Percentiles rank a stretch among this genome's conserved stretches.
phyloP scores from a whole-genome alignment of 495 filamentous ascomycete genomes.

The Wilcoxina mikolae region DNA sequence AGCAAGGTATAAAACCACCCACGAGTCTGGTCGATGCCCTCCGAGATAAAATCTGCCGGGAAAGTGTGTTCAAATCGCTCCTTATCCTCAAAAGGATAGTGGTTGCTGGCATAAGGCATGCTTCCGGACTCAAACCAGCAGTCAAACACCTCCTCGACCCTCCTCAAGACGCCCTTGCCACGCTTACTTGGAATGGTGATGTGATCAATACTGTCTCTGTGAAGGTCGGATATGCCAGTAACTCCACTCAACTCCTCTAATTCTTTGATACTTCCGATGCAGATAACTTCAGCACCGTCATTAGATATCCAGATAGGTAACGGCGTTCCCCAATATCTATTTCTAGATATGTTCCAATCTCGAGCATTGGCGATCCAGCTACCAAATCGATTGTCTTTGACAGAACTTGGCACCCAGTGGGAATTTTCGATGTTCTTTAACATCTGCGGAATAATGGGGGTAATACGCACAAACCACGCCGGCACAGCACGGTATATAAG shows the following conservation, averaged over 20 bases:
- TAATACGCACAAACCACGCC: conserved; percentile 87
- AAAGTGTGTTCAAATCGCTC: conserved; percentile 70
- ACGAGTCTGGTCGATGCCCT: conserved; percentile 85
- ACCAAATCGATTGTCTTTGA: conserved; percentile 82
- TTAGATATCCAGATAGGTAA: conserved; percentile 87
- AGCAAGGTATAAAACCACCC: conserved; percentile 96
- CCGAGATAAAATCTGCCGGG: conserved; percentile 93
- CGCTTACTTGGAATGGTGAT: conserved; percentile 90
- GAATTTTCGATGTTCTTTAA: conserved; percentile 75
- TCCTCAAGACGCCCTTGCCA: conserved; percentile 70
- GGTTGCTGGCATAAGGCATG: conserved; percentile 88
- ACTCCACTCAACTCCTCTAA: conserved; percentile 78
- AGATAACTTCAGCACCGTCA: conserved; percentile 72
- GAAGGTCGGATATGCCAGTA: conserved; percentile 77
- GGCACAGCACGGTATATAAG: conserved; percentile 90
- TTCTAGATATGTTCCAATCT: conserved; percentile 94
- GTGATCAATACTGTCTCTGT: conserved; percentile 86
- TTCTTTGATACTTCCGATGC: conserved; percentile 73
- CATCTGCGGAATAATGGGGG: conserved; percentile 75
- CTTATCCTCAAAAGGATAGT: conserved; percentile 90
- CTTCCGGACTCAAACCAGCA: conserved; percentile 74
- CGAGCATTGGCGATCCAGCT: conserved; percentile 82
- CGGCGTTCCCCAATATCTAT: conserved; percentile 95
- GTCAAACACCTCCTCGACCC: conserved; percentile 87
- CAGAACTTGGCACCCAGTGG: conserved; percentile 84